Percentiles rank a stretch among this genome's conserved stretches.
Conservation (phyloP, 345 rosid species). For the Pistacia vera region DNA sequence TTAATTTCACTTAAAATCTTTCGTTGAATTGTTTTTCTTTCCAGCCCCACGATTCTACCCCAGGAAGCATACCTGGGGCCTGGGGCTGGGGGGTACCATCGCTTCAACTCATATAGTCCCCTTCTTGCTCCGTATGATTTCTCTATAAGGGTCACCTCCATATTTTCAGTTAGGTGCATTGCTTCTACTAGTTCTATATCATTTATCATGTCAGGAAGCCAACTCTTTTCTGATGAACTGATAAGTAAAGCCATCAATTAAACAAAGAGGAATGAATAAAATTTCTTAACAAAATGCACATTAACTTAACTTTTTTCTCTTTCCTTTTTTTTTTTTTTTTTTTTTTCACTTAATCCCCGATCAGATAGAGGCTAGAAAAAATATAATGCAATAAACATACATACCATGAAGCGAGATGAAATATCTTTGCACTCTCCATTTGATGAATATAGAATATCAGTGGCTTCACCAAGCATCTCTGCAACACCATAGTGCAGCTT, state of each 20-base stretch:
- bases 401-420: conserved; percentile 58
- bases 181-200: background rate
- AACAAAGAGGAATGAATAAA: background rate
- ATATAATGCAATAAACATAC: conserved; percentile 14
- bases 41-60: background rate
- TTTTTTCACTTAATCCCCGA: background rate
- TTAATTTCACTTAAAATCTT: background rate
- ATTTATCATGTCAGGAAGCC: background rate
- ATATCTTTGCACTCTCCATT: conserved; percentile 49
- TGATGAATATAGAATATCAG: conserved; percentile 33
- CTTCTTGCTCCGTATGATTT: background rate
- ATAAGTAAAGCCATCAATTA: background rate
- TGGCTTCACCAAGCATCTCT: conserved; percentile 61
- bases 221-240: background rate
- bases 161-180: background rate
- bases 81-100: background rate
- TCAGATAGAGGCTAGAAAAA: background rate
- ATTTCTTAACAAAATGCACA: too few species aligned
- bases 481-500: conserved; percentile 72
- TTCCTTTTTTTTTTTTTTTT: too few species aligned
- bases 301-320: background rate
- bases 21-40: background rate
- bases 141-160: background rate
- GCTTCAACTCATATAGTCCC: background rate
- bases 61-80: background rate